Base-by-base conservation (phyloP, 352 stramenopile species). In the Blastocystis sp. region DNA sequence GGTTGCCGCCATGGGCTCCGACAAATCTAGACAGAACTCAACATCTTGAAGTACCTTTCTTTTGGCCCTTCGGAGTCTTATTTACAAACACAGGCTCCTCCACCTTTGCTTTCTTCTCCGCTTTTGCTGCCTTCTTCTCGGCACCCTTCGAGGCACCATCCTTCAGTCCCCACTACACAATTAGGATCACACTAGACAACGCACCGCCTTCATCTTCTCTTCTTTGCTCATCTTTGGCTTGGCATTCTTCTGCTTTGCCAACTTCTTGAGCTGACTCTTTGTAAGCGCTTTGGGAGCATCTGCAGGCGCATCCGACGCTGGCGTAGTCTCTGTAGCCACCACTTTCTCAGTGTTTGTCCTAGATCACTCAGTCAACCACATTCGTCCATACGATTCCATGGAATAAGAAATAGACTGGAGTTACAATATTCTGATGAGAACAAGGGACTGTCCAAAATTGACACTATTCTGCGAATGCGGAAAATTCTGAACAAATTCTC, bases 181-280 rank as follows among this genome's bases (percentile, higher is more conserved):
- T 53, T 43, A 63, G 11, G 15, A 93, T 92, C 94, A 41, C 92
- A 94, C 9, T 90, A 87, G 29, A 91, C 73, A 41, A 1, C 29
- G 13, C 89, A 45, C 91, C 89, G 90, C 90, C 50, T 92, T 93
- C 77, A 88, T 88, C 56, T 88, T 88, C 50, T 88, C 77, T 50
- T 88, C 77, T 59, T 88, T 88, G 41, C 77, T 88, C 62, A 88
- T 79, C 93, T 97, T 98, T 41, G 94, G 93, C 89, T 96, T 94
- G 23, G 91, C 90, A 70, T 91, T 91, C 90, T 95, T 94, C 79
- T 93, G 92, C 90, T 97, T 96, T 87, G 96, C 94, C 7, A 96
- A 92, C 92, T 98, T 98, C 91, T 98, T 98, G 87, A 98, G 90
- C 90, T 95, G 94, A 90, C 96, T 98, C 92, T 98, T 98, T 90